Conservation (phyloP, 768 basidiomycete genomes). For the Lyophyllum decastes region DNA sequence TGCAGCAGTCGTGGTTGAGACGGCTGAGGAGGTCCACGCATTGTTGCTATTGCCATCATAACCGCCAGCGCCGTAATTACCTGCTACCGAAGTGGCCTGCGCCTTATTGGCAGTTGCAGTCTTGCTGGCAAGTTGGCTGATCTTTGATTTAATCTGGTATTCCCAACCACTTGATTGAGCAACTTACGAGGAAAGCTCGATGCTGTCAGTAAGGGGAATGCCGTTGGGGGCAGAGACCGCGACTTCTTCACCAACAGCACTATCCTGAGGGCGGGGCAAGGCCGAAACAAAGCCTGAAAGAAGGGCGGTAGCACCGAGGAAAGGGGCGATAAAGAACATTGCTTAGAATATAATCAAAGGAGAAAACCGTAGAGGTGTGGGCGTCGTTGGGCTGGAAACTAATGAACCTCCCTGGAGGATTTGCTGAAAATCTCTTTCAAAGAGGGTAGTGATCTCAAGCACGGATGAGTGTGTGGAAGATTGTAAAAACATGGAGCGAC, state of each 20-base stretch:
- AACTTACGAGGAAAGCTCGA: slow-evolving; percentile 36
- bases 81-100: neutral
- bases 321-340: slow-evolving; percentile 63
- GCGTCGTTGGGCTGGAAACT: slow-evolving; percentile 42
- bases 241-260: slow-evolving; percentile 32
- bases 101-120: neutral
- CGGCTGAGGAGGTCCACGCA: slow-evolving; percentile 9
- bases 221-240: slow-evolving; percentile 52
- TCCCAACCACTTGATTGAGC: neutral
- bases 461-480: neutral
- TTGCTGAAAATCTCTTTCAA: slow-evolving; percentile 65
- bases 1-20: slow-evolving; percentile 24
- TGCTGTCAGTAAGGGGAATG: slow-evolving; percentile 41
- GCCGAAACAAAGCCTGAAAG: slow-evolving; percentile 54
- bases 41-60: slow-evolving; percentile 23
- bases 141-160: neutral
- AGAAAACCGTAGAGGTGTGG: slow-evolving; percentile 49
- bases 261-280: slow-evolving; percentile 42
- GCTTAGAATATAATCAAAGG: slow-evolving; percentile 34
- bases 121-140: slow-evolving; percentile 9
- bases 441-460: slow-evolving; percentile 59
- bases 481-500: slow-evolving; percentile 11
- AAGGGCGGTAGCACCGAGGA: slow-evolving; percentile 56
- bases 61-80: slow-evolving; percentile 9
- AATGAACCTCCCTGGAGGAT: slow-evolving; percentile 64